Percentiles rank a stretch among this genome's conserved stretches.
These are phyloP conservation scores for Xylaria flabelliformis DNA, from an alignment of 495 filamentous ascomycete species.

Conservation along the genomic window DNA sequence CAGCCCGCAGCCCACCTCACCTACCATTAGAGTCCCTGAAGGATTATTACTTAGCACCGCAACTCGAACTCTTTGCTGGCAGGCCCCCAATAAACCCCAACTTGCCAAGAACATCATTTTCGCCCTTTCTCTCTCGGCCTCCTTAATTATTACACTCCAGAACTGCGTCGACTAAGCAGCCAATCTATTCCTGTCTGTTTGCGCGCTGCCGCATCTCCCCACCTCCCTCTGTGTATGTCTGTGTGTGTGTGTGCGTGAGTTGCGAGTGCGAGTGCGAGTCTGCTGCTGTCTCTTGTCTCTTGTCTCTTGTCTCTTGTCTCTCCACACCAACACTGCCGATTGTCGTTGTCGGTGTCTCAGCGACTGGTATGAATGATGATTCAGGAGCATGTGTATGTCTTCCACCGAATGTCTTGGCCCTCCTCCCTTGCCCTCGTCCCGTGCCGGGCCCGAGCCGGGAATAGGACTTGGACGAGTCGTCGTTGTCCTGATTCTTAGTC, in stretches of 20 bases:
- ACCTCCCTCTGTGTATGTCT: constrained; percentile 26
- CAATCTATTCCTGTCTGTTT: neutral
- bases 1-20: neutral
- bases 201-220: constrained; percentile 20
- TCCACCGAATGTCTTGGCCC: constrained; percentile 23
- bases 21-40: constrained; percentile 6
- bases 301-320: constrained; percentile 25
- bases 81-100: constrained; percentile 36
- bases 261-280: constrained; percentile 23
- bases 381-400: constrained; percentile 48
- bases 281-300: constrained; percentile 23
- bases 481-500: constrained; percentile 28
- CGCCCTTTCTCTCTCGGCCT: constrained; percentile 31
- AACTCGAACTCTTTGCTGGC: constrained; percentile 28
- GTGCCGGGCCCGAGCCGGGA: neutral
- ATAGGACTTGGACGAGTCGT: constrained; percentile 16
- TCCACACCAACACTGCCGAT: constrained; percentile 10
- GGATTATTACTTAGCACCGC: neutral
- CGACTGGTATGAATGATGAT: constrained; percentile 40
- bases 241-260: neutral
- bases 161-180: constrained; percentile 12
- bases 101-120: constrained; percentile 48
- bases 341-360: constrained; percentile 40
- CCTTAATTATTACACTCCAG: constrained; percentile 11
- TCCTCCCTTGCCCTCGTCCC: neutral